Evolutionary conservation across 306 rosid species (phyloP), one percentile per base, ranked within the genome.

Genomic region (Medicago arabica): DNA sequence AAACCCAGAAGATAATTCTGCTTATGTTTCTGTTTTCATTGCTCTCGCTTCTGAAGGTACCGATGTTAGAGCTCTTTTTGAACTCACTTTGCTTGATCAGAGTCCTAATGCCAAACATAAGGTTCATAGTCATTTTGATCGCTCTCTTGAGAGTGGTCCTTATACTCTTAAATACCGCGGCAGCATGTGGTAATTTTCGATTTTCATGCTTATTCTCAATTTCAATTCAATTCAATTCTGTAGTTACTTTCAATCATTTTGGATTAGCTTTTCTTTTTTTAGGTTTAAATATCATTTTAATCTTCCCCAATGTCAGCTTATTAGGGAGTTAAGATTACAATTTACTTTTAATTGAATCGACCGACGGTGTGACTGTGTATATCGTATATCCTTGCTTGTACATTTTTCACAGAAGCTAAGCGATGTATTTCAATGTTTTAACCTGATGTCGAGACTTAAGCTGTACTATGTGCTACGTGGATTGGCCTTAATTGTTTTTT

Each of bases 41-140:
- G 98, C 98, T 3, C 89, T 95, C 10, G 98, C 96, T 5, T 87
- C 93, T 55, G 98, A 95, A 51, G 98, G 98, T n/a, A 95, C 93
- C 62, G 97, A 94, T 36, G 98, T 94, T 1, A 86, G 98, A 3
- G 98, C 98, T 0, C 84, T 94, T 18, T 95, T 95, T 75, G 98
- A 95, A 78, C 90, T 95, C 47, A 95, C 97, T 13, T 76, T 95
- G 38, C 87, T 90, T 16, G 98, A 95, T 54, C 98, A 95, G 76
- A 88, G 97, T 74, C 89, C 96, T 3, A 86, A 89, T 23, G 93
- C 82, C n/a, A 90, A 92, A 69, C 98, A 95, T 65, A 95, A 95
- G 85, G 96, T 95, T 12, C 97, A 95, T 71, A 88, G 92, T 86
- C 97, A 92, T 83, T 95, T 95, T 63, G 97, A 95, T 75, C 95